Percentiles rank a stretch among this genome's conserved stretches.
Evolutionary conservation across 345 rosid genomes (phyloP).

Genomic region (Excoecaria cochinchinensis): DNA sequence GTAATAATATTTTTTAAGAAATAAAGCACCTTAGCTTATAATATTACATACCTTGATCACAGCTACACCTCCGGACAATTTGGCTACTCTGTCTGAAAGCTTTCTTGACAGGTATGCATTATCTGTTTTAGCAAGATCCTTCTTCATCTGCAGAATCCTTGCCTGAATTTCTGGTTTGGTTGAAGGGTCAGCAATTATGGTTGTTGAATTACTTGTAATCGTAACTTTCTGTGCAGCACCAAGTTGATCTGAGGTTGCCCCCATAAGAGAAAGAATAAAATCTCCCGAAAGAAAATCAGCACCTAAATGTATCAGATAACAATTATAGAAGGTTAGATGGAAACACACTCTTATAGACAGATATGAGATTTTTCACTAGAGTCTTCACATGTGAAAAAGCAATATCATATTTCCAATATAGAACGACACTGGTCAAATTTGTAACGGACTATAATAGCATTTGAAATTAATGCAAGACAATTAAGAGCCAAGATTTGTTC

Average conservation of each 20-base stretch:
- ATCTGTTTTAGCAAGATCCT: conserved; percentile 80
- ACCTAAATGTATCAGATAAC: conserved; percentile 42
- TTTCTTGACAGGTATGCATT: conserved; percentile 53
- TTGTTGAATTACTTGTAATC: conserved; percentile 70
- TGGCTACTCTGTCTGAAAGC: conserved; percentile 84
- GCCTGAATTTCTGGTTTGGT: conserved; percentile 91
- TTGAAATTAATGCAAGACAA: not conserved
- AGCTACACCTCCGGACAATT: conserved; percentile 87
- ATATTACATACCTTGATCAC: conserved; percentile 68
- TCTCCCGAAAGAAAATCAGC: conserved; percentile 86
- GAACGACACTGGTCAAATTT: not conserved
- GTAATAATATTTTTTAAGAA: not conserved
- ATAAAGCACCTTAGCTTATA: not conserved
- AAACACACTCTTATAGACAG: not conserved
- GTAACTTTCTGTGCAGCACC: conserved; percentile 73
- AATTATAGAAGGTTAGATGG: not conserved
- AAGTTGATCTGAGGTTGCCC: conserved; percentile 88
- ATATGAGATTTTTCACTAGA: not conserved
- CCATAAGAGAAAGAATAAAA: conserved; percentile 53
- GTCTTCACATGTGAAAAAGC: not conserved
- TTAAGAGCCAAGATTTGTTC: not conserved
- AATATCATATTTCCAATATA: not conserved
- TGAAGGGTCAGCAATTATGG: conserved; percentile 77
- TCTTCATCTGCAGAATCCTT: conserved; percentile 81
- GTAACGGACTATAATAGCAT: not conserved